Base-by-base conservation (phyloP, 768 basidiomycete genomes). In the Hygrocybe coccinea region DNA sequence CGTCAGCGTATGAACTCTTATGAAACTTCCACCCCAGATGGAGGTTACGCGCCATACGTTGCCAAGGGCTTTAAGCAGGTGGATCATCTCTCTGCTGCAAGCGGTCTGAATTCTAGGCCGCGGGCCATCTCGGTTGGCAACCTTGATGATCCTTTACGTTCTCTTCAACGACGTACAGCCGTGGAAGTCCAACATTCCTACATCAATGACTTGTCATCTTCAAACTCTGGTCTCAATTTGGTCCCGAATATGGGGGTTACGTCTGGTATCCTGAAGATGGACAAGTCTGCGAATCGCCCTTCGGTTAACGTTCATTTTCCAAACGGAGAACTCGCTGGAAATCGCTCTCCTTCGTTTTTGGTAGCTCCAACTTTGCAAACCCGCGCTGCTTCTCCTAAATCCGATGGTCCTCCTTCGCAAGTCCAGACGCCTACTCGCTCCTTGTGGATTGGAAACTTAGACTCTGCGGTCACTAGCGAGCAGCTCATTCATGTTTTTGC, bases 381-480 rank as follows among this genome's bases (percentile, higher is more conserved):
- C 64, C 83, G 89, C 49, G 84, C 89, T n/a, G 74, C 87, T 53
- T 92, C 91, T 11, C 91, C 91, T 21, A 93, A 91, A 69, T 79
- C 85, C 37, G 89, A 91, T 71, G 78, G 72, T 34, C 77, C 81
- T 41, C 76, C 81, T 35, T 82, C 84, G 11, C 89, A 93, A 65
- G 82, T 86, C 52, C 95, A 97, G 72, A 87, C 91, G 38, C 95
- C 97, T 35, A 95, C 95, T 10, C 86, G 97, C 50, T 95, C 92
- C 34, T 76, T 99, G 25, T 99, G 97, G 95, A 97, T 99, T 66
- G 97, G 97, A 48, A 98, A 98, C 71, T 77, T 99, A 49, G 97
- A 97, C 70, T 91, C 89, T 61, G 89, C 88, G 52, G 91, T 95
- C 54, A 93, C 93, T 2, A 91, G 91, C 64, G 91, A 95, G 67